Base-by-base conservation (phyloP, 352 stramenopile genomes). In the Hyaloperonospora arabidopsidis region DNA sequence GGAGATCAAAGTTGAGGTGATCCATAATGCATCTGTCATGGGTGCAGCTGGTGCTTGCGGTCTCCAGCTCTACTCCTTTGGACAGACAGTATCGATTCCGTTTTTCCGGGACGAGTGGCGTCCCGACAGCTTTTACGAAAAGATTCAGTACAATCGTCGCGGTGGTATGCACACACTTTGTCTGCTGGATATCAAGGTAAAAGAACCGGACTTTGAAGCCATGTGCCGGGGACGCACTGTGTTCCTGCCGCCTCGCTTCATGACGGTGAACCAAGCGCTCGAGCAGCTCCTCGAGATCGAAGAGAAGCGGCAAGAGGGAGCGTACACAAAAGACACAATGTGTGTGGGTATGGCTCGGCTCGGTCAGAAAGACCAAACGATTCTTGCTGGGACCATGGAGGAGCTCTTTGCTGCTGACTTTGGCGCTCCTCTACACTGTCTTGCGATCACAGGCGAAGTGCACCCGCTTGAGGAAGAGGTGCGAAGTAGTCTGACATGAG, bases 21-120 rank as follows among this genome's bases (percentile, higher is more conserved):
- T 99, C 34, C 96, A 99, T 70, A 99, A 99, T 70, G 96, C 96
- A 8, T 98, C 87, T 13, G 96, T 98, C 61, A 99, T 99, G 96
- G 96, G 95, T 23, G 97, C 96, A 4, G 92, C 91, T 11, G 96
- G 83, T 35, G 87, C 82, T 21, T 98, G 93, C 67, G 97, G 97
- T 2, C 76, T 99, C 54, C 95, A 98, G 59, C 81, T 99, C 11
- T 99, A 99, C 76, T 97, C 93, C 45, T 99, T 98, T 75, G 96
- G 97, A 17, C 93, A 98, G 59, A 99, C 96, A 1, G 89, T 99
- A 38, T 98, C 95, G 48, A 98, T 99, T 59, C 95, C 94, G 36
- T 98, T 98, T 65, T 99, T 98, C 75, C 78, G 87, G 44, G 91
- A 90, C 1, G 74, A 95, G 53, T 99, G 96, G 96, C 90, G 89